Base-by-base conservation (phyloP, 768 basidiomycete species). In the Trametes cinnabarina region DNA sequence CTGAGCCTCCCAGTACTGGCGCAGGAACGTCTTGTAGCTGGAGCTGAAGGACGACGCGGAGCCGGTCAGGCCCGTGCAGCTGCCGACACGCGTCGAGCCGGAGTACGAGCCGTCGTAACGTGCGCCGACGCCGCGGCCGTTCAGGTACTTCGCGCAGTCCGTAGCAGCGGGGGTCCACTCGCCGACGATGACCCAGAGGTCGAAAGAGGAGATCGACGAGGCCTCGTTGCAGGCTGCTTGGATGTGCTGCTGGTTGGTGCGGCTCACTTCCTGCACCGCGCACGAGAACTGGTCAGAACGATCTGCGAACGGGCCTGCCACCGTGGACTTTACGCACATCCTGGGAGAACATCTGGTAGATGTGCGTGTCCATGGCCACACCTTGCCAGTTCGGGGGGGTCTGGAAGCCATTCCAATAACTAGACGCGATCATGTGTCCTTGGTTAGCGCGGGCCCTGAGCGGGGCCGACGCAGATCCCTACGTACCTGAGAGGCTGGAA, bases 1-100 rank as follows among this genome's bases (percentile, higher is more conserved):
- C 72, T 95, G 94, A 0, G 89, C 92, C 68, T 94, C 92, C 87
- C 87, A 96, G 69, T 78, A 84, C 68, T 90, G 81, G 32, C 91
- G 75, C 41, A 96, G 75, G 80, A 90, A 93, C 0, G 79, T 82
- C 79, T 92, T 94, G 79, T 91, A 94, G 60, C 75, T 78, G 47
- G 81, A 70, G 69, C 86, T 90, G 73, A 94, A 96, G 9, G 79
- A 73, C 3, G 85, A 82, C 2, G 82, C 89, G n/a, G 76, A 79
- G 11, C 94, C 94, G 0, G 91, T 92, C 62, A 85, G 67, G 7
- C 85, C 87, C 0, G 58, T 72, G 72, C 94, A 96, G 68, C 83
- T 88, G 15, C 92, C 94, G 20, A 92, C 80, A 32, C 72, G 70
- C 7, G 81, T 74, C 3, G 89, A 87, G 10, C 89, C 92, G 4